A percentile compares a stretch with the other conserved stretches of the same genome.
Conservation (phyloP, 176 grass and related monocot species). For the Miscanthus lutarioriparius region DNA sequence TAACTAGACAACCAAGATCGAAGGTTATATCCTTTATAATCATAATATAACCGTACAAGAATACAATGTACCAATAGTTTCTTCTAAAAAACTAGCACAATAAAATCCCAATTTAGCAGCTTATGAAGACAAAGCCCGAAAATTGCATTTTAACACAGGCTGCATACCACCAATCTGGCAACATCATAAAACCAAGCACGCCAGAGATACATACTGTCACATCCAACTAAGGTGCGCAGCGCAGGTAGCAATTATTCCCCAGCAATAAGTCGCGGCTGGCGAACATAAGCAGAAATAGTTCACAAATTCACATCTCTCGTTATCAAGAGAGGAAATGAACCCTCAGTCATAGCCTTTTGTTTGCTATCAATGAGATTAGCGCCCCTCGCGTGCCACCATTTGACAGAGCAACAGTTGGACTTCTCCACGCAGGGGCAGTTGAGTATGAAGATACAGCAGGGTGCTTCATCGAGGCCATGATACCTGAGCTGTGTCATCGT, state of each 20-base stretch:
- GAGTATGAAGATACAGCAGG: slow-evolving; percentile 31
- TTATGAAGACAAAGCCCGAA: neutral
- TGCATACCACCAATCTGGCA: slow-evolving; percentile 23
- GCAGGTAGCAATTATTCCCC: slow-evolving; percentile 43
- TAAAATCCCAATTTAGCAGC: neutral
- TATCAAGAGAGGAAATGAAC: slow-evolving; percentile 41
- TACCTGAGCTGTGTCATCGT: slow-evolving; percentile 24
- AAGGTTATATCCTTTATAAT: neutral
- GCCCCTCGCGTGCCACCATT: neutral
- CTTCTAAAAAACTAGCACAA: neutral
- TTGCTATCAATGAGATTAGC: slow-evolving; percentile 27
- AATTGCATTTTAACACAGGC: slow-evolving; percentile 1
- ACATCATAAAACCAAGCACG: slow-evolving; percentile 38
- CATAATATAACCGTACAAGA: neutral
- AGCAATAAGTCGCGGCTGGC: slow-evolving; percentile 28
- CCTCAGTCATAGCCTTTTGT: slow-evolving; percentile 16
- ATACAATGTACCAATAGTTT: neutral
- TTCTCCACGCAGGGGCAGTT: slow-evolving; percentile 32
- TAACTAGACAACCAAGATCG: neutral
- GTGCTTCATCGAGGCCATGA: slow-evolving; percentile 39
- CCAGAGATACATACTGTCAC: slow-evolving; percentile 26
- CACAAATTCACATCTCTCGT: slow-evolving; percentile 32
- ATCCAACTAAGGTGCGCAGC: slow-evolving; percentile 18
- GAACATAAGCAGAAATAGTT: slow-evolving; percentile 32
- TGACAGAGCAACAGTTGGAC: slow-evolving; percentile 20